Evolutionary conservation across 345 rosid species (phyloP).

Genomic region (Eutrema heterophyllum): DNA sequence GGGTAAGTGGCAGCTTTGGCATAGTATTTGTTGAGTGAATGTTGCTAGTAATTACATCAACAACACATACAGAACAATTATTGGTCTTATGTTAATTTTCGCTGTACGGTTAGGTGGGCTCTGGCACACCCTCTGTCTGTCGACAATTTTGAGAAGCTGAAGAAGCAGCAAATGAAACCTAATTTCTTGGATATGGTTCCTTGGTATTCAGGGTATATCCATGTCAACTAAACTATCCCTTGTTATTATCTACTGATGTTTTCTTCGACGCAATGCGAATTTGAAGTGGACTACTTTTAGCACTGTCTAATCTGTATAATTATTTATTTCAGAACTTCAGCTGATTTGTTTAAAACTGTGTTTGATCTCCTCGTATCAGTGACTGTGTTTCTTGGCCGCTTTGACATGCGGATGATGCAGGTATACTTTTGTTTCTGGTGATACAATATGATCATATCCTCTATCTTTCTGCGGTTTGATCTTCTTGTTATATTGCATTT

Average conservation of each 20-base stretch:
- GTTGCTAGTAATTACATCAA: background rate
- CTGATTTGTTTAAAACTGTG: conserved; percentile 89
- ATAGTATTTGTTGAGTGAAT: background rate
- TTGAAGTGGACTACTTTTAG: background rate
- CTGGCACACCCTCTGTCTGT: conserved; percentile 75
- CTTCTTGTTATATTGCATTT: background rate
- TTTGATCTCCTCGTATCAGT: conserved; percentile 96
- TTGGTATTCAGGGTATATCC: conserved; percentile 86
- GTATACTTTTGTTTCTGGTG: conserved; percentile 27
- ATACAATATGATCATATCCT: background rate
- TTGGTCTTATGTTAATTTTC: background rate
- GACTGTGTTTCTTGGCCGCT: conserved; percentile 88
- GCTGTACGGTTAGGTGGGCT: conserved; percentile 69
- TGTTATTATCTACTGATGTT: background rate
- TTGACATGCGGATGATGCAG: conserved; percentile 99
- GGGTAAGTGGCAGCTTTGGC: conserved; percentile 38
- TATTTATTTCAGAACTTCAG: conserved; percentile 75
- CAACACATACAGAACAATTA: background rate
- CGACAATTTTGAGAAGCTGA: conserved; percentile 61
- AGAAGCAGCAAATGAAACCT: conserved; percentile 80
- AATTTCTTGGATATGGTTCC: conserved; percentile 96
- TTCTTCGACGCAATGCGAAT: background rate
- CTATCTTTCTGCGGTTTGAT: background rate
- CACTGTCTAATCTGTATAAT: conserved; percentile 12
- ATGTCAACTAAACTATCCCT: background rate